phyloP scores from a whole-genome alignment of 2,329 filamentous ascomycete species.

The Diaporthe caulivora region DNA sequence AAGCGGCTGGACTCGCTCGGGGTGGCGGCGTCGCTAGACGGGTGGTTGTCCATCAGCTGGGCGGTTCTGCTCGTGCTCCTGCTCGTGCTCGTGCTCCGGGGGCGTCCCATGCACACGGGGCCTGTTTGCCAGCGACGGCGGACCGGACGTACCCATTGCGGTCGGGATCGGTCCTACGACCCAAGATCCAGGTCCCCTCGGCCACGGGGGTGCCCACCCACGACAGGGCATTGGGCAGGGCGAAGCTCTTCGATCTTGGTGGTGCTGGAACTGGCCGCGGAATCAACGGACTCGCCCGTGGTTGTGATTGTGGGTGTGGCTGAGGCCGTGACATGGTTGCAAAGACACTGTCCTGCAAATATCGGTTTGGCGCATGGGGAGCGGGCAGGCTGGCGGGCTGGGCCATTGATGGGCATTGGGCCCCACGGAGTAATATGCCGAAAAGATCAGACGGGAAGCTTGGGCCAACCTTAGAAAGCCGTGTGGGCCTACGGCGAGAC shows the following conservation, averaged over 20 bases:
- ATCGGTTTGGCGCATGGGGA: conserved; percentile 7
- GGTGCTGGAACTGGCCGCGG: conserved; percentile 1
- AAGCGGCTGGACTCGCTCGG: conserved; percentile 15
- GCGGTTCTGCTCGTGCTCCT: not conserved
- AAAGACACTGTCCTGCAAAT: conserved; percentile 18
- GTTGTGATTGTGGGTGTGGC: not conserved
- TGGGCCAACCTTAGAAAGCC: no score
- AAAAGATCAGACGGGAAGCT: not conserved
- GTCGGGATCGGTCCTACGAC: not conserved
- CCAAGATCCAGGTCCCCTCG: conserved; percentile 10
- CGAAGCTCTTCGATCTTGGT: conserved; percentile 9
- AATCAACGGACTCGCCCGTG: conserved; percentile 21
- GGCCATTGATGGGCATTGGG: not conserved
- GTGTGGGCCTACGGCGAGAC: not conserved
- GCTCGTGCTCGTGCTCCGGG: no score
- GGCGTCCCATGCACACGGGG: not conserved
- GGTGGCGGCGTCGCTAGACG: not conserved
- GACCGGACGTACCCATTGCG: conserved; percentile 4
- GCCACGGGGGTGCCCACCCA: not conserved
- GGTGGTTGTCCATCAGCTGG: conserved; percentile 8
- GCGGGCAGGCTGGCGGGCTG: not conserved
- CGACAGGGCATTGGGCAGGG: not conserved
- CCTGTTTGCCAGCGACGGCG: not conserved
- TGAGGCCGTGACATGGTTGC: conserved; percentile 5
- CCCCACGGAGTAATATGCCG: conserved; percentile 15